Conservation (phyloP, 768 basidiomycete genomes). For the Pulveroboletus frians region DNA sequence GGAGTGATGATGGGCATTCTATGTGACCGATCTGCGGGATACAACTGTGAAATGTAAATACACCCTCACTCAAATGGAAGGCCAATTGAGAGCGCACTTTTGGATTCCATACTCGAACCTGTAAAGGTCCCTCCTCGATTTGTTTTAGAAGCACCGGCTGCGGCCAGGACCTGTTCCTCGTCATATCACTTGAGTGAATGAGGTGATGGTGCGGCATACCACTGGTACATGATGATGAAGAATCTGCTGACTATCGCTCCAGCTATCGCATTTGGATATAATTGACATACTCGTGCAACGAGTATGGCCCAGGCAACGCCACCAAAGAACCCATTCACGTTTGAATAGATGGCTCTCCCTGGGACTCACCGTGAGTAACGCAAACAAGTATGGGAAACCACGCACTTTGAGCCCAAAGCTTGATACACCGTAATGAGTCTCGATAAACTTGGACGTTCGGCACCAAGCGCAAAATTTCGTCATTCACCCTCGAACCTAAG, state of each 20-base stretch:
- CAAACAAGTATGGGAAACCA: slow-evolving; percentile 9
- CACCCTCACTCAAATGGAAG: no score
- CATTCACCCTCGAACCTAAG: slow-evolving; percentile 89
- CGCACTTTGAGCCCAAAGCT: slow-evolving; percentile 95
- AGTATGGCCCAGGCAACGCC: slow-evolving; percentile 99
- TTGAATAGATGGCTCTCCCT: slow-evolving; percentile 97
- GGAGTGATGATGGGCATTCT: slow-evolving; percentile 99
- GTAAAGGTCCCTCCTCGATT: slow-evolving; percentile 91
- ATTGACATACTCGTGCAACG: slow-evolving; percentile 97
- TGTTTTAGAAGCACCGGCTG: slow-evolving; percentile 96
- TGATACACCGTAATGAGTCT: slow-evolving; percentile 91
- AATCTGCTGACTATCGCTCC: slow-evolving; percentile 96
- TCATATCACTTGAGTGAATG: slow-evolving; percentile 4
- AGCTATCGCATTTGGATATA: slow-evolving; percentile 92
- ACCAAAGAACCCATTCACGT: slow-evolving; percentile 95
- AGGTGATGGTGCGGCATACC: slow-evolving; percentile 47
- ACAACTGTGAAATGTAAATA: slow-evolving; percentile 50
- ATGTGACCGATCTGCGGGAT: slow-evolving; percentile 89
- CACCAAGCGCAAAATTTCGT: slow-evolving; percentile 91
- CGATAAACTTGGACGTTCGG: slow-evolving; percentile 94
- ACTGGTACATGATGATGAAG: slow-evolving; percentile 98
- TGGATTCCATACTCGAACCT: slow-evolving; percentile 97
- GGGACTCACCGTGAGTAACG: slow-evolving; percentile 7
- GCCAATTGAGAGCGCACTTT: slow-evolving; percentile 45
- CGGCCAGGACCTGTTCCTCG: slow-evolving; percentile 79